phyloP scores from a whole-genome alignment of 345 rosid species.

The Syzygium aromaticum region DNA sequence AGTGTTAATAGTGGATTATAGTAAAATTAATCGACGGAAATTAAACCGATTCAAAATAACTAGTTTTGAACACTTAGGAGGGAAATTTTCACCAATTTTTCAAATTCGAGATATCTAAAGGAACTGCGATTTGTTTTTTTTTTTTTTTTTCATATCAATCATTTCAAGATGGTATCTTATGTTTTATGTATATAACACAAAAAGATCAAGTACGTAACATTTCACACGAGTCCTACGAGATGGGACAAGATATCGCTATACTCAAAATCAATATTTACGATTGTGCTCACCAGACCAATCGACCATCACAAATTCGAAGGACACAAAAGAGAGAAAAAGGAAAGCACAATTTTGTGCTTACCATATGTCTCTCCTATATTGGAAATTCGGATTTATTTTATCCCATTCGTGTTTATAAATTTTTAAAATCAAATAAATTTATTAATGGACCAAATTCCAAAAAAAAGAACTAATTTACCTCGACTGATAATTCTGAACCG shows the following conservation, averaged over 20 bases:
- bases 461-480: too few species aligned
- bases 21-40: background rate
- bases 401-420: background rate
- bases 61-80: background rate
- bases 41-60: background rate
- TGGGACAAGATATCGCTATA: background rate
- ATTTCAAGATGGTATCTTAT: background rate
- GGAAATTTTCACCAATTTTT: accelerated
- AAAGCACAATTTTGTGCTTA: background rate
- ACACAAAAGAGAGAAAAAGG: background rate
- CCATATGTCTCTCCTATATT: accelerated
- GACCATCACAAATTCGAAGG: background rate
- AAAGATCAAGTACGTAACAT: background rate
- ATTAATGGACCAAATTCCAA: background rate
- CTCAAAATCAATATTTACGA: accelerated
- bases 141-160: background rate
- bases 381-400: background rate
- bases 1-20: background rate
- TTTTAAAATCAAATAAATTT: background rate
- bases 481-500: too few species aligned
- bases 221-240: background rate
- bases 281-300: background rate
- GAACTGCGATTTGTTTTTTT: background rate
- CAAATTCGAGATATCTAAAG: background rate
- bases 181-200: background rate